These are phyloP conservation scores for Oryza australiensis DNA, from an alignment of 176 grass and related monocot species.

Conservation along the genomic window DNA sequence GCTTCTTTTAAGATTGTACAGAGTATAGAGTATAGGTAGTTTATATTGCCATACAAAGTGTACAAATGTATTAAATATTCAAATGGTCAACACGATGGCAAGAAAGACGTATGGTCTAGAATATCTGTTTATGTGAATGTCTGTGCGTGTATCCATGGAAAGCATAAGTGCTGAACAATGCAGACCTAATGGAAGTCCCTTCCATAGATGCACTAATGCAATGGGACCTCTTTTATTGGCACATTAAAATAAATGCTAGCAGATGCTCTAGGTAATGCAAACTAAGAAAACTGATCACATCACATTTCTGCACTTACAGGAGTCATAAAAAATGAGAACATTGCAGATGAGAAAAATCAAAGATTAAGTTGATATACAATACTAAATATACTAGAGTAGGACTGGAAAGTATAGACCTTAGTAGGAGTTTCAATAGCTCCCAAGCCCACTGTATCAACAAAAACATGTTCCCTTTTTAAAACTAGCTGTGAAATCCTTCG, in stretches of 20 bases:
- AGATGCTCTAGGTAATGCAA: not conserved
- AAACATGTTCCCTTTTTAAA: conserved; percentile 80
- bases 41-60: not conserved
- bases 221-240: not conserved
- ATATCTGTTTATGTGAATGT: conserved; percentile 14
- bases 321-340: not conserved
- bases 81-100: not conserved
- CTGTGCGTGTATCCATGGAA: not conserved
- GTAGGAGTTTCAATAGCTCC: conserved; percentile 75
- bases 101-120: not conserved
- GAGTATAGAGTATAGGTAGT: too few relatives aligned
- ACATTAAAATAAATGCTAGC: not conserved
- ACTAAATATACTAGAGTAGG: not conserved
- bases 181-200: not conserved
- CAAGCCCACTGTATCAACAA: conserved; percentile 89
- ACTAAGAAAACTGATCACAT: not conserved
- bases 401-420: conserved; percentile 56
- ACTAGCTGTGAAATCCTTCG: conserved; percentile 92
- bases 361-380: conserved; percentile 1
- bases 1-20: too few relatives aligned
- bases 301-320: not conserved
- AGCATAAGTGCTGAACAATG: not conserved
- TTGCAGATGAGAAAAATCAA: not conserved
- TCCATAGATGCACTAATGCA: not conserved
- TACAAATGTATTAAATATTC: not conserved